phyloP scores from a whole-genome alignment of 139 green algal genomes.

The Picochlorum sp. region DNA sequence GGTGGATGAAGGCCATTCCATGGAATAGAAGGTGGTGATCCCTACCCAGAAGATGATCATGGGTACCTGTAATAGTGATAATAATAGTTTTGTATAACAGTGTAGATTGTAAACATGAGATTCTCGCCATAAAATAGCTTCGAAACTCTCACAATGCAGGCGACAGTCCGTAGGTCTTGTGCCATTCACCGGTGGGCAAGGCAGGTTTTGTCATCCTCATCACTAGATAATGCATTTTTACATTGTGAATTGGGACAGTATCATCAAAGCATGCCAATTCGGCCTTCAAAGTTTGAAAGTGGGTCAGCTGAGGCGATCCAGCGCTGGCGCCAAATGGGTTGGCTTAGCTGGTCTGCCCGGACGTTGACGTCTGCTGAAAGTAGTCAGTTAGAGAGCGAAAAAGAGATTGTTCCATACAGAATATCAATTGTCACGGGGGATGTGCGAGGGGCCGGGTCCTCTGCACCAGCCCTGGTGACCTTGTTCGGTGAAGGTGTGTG shows the following conservation, averaged over 20 bases:
- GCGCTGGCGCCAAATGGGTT: background rate
- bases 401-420: slow-evolving; percentile 15
- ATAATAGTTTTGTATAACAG: no score
- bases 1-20: no score
- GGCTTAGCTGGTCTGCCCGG: no score
- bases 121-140: background rate
- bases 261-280: background rate
- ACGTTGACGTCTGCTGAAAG: no score
- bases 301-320: background rate
- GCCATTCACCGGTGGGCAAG: background rate
- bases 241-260: no score
- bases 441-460: slow-evolving; percentile 66
- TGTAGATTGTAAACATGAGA: no score
- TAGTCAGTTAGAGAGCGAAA: background rate
- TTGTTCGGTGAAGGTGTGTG: slow-evolving; percentile 23
- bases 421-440: slow-evolving; percentile 67
- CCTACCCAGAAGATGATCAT: no score
- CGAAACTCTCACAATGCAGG: slow-evolving; percentile 10
- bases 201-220: background rate
- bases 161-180: slow-evolving; percentile 1
- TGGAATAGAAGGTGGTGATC: no score
- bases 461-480: slow-evolving; percentile 22
- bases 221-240: background rate
- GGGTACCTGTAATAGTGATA: no score
- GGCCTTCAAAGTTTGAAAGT: slow-evolving; percentile 5